A percentile compares a stretch with the other conserved stretches of the same genome.
These are phyloP conservation scores for Lentinus tigrinus DNA, from an alignment of 768 basidiomycete genomes.

Conservation along the genomic window DNA sequence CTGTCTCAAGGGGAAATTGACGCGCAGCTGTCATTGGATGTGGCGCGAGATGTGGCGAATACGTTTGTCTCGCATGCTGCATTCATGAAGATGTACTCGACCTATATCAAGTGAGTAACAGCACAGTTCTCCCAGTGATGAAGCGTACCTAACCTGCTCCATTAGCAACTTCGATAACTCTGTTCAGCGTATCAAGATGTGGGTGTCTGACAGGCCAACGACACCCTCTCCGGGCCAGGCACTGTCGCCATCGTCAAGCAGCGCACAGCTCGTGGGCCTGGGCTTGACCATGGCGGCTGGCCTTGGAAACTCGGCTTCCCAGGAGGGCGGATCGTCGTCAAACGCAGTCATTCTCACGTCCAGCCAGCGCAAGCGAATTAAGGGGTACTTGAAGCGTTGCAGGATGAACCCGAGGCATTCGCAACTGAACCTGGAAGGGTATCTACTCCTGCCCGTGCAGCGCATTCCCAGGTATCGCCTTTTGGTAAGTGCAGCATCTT, in stretches of 20 bases:
- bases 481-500: slow-evolving; percentile 54
- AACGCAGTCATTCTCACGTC: slow-evolving; percentile 63
- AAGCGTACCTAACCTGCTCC: not conserved
- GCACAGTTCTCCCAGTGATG: slow-evolving; percentile 11
- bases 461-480: slow-evolving; percentile 96
- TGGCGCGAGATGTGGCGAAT: slow-evolving; percentile 79
- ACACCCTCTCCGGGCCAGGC: slow-evolving; percentile 40
- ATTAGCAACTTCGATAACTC: slow-evolving; percentile 92
- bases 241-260: slow-evolving; percentile 60
- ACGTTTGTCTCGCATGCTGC: slow-evolving; percentile 94
- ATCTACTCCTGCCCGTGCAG: slow-evolving; percentile 92
- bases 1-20: slow-evolving; percentile 57
- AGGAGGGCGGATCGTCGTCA: slow-evolving; percentile 36
- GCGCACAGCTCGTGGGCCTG: slow-evolving; percentile 61
- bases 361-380: slow-evolving; percentile 86
- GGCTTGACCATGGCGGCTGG: slow-evolving; percentile 52
- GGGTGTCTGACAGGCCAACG: slow-evolving; percentile 62
- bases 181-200: slow-evolving; percentile 81
- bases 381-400: slow-evolving; percentile 85
- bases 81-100: slow-evolving; percentile 98
- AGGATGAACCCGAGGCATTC: slow-evolving; percentile 87
- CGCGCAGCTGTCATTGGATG: slow-evolving; percentile 69
- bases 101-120: slow-evolving; percentile 88
- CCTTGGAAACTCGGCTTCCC: slow-evolving; percentile 41
- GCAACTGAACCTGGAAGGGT: slow-evolving; percentile 91